Percentiles rank a stretch among this genome's conserved stretches.
Evolutionary conservation across 306 rosid genomes (phyloP).

Genomic region (Crataegus laevigata): DNA sequence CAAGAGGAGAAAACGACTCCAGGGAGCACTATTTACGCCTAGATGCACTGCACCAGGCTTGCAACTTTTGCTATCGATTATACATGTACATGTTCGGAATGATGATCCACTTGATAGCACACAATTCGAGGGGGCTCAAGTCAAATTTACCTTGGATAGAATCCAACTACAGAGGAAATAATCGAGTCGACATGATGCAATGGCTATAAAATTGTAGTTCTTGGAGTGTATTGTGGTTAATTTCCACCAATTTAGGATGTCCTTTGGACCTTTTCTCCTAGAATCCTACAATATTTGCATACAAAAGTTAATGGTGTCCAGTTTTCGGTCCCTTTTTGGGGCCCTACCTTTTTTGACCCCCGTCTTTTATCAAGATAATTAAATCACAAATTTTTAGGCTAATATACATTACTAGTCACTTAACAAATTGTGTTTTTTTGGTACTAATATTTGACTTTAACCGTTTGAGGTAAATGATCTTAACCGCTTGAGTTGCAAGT

Average conservation of each 20-base stretch:
- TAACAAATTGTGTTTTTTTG: no score
- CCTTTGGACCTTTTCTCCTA: neutral
- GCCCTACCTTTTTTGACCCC: neutral
- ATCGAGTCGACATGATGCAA: neutral
- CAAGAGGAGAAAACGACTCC: neutral
- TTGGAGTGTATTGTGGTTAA: neutral
- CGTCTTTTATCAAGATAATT: neutral
- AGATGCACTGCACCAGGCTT: neutral
- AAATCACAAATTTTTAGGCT: neutral
- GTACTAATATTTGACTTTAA: no score
- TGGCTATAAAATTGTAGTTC: neutral
- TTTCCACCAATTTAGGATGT: neutral
- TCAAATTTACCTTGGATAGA: no score
- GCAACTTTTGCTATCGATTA: neutral
- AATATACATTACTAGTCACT: no score
- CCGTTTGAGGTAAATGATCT: no score
- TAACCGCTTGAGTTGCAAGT: no score
- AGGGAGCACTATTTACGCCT: neutral
- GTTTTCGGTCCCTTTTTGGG: neutral
- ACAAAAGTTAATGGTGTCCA: constrained; percentile 19
- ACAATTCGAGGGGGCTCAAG: neutral
- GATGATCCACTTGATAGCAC: neutral
- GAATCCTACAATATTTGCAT: neutral
- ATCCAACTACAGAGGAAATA: no score
- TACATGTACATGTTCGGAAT: neutral